These are phyloP conservation scores for Neurospora cerealis DNA, from an alignment of 495 filamentous ascomycete genomes.

Conservation along the genomic window DNA sequence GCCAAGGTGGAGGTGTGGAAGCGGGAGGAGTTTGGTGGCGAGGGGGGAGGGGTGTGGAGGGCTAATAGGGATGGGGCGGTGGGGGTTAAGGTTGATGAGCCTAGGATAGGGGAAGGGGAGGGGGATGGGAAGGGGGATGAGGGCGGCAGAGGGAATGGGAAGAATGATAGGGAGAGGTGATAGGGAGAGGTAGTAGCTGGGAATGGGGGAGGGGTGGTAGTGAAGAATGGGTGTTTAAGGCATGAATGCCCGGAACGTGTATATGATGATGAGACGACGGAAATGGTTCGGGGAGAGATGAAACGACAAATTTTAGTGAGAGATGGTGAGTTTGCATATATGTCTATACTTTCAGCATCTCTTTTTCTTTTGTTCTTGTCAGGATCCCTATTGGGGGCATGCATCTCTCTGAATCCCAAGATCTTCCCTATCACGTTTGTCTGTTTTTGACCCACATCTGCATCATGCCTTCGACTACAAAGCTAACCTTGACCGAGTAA, in stretches of 20 bases:
- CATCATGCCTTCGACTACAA: neutral
- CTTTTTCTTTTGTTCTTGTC: neutral
- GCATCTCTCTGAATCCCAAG: neutral
- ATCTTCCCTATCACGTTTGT: neutral
- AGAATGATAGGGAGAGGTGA: neutral
- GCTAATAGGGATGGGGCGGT: slow-evolving; percentile 71
- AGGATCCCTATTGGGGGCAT: neutral
- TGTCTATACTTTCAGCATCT: neutral
- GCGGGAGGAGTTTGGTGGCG: slow-evolving; percentile 73
- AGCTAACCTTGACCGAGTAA: neutral
- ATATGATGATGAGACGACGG: neutral
- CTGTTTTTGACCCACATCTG: neutral
- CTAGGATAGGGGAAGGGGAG: neutral
- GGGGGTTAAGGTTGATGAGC: slow-evolving; percentile 31
- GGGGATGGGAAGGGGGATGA: neutral
- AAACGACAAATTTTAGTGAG: neutral
- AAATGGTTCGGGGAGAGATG: neutral
- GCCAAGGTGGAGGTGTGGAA: slow-evolving; percentile 90
- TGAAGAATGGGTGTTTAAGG: neutral
- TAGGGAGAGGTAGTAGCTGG: neutral
- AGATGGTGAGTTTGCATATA: neutral
- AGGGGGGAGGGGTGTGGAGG: slow-evolving; percentile 76
- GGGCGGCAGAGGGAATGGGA: neutral
- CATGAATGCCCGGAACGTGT: neutral
- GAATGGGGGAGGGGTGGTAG: neutral